Evolutionary conservation across 1,284 basidiomycete genomes (phyloP), one percentile per base, ranked within the genome.

Genomic region (Microbotryum violaceum): DNA sequence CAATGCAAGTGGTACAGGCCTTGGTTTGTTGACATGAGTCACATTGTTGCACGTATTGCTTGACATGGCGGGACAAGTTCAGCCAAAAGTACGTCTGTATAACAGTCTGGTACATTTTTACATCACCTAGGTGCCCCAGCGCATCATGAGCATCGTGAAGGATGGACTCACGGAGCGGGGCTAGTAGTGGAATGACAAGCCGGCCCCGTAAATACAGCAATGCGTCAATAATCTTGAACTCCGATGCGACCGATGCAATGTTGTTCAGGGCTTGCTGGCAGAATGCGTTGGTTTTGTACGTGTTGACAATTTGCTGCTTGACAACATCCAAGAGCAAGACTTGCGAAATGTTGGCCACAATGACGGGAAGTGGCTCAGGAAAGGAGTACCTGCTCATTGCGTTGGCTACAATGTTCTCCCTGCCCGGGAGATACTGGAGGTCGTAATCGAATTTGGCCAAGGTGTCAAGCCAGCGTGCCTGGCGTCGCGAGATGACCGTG

Each of bases 51-150:
- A 57, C 51, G 49, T 62, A 58, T 20, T n/a, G 8, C 14, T 14
- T 10, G 6, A 54, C 47, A 3, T 48, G n/a, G 6, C 23, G 20
- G 0, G 9, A n/a, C 77, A 80, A 79, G 21, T 72, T 66, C 0
- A 76, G 78, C 79, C 78, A 80, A 65, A 78, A 79, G 54, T 74
- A 80, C 0, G 71, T 70, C 5, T 65, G 55, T 0, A 67, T 62
- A 0, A 79, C 63, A 0, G 73, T 49, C 0, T 58, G 67, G 55
- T 78, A 78, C 20, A 69, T 70, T 56, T 79, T 79, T 23, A 75
- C 69, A 23, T 71, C 67, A 0, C 78, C 76, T 56, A 78, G 77
- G 58, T 79, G 78, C 0, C 78, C 75, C 0, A 73, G 72, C 0
- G 72, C 58, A 45, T 75, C 68, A 53, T 76, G 75, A 0, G 74